Conservation (phyloP, 2,329 filamentous ascomycete genomes). For the Knufia petricola region DNA sequence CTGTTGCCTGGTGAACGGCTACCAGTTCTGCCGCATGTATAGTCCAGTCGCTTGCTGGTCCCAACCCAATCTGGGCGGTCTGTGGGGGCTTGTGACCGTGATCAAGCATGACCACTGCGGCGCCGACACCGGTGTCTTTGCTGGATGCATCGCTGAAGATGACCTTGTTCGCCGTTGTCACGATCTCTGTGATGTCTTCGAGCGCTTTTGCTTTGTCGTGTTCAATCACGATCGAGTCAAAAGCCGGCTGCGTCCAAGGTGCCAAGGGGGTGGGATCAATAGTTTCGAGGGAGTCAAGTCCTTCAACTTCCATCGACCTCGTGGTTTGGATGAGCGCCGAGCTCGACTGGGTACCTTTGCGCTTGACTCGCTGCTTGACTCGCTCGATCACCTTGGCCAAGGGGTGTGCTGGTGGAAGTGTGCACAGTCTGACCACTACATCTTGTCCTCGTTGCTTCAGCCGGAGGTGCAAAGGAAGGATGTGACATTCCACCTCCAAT, state of each 20-base stretch:
- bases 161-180: constrained; percentile 7
- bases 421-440: constrained; percentile 19
- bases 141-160: constrained; percentile 14
- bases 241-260: constrained; percentile 20
- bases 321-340: constrained; percentile 9
- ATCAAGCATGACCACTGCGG: constrained; percentile 16
- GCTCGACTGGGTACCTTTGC: constrained; percentile 8
- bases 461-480: constrained; percentile 17
- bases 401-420: constrained; percentile 20
- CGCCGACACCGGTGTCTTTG: constrained; percentile 14
- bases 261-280: constrained; percentile 20
- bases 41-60: constrained; percentile 16
- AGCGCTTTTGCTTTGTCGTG: constrained; percentile 19
- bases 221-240: constrained; percentile 22
- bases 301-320: constrained; percentile 9
- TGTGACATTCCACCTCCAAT: constrained; percentile 22
- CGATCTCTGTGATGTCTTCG: constrained; percentile 11
- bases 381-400: constrained; percentile 13
- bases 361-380: constrained; percentile 9
- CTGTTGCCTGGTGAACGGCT: constrained; percentile 20
- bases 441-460: constrained; percentile 12
- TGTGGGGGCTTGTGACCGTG: not conserved
- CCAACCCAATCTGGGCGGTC: constrained; percentile 10
- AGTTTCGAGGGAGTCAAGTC: constrained; percentile 21
- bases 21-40: constrained; percentile 22